A percentile compares a stretch with the other conserved stretches of the same genome.
Conservation (phyloP, 257 asterid species). For the Petunia axillaris region DNA sequence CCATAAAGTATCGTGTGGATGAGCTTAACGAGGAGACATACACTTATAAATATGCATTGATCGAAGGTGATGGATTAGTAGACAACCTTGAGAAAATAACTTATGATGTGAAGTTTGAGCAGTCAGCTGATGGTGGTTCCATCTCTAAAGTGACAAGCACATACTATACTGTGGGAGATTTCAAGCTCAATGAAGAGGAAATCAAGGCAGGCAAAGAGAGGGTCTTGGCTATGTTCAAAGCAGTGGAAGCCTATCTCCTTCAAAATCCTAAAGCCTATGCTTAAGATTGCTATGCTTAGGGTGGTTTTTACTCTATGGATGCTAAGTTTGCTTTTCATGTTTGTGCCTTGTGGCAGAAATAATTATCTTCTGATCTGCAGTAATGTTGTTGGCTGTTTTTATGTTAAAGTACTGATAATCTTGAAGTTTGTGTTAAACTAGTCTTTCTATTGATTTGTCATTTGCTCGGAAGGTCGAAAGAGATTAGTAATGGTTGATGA, state of each 20-base stretch:
- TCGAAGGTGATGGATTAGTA: slow-evolving; percentile 28
- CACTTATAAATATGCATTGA: slow-evolving; percentile 33
- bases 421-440: not conserved
- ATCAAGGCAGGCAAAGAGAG: slow-evolving; percentile 26
- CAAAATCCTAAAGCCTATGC: slow-evolving; percentile 38
- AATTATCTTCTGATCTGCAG: not conserved
- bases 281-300: slow-evolving; percentile 11
- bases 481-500: not conserved
- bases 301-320: not conserved
- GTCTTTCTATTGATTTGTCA: slow-evolving; percentile 4
- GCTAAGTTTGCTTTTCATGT: not conserved
- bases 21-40: slow-evolving; percentile 24
- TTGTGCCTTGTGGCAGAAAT: not conserved
- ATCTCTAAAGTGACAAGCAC: slow-evolving; percentile 36
- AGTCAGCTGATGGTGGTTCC: slow-evolving; percentile 34
- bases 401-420: not conserved
- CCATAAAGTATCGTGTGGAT: slow-evolving; percentile 21
- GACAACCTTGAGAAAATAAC: slow-evolving; percentile 36
- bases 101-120: slow-evolving; percentile 37
- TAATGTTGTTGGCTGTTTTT: not conserved
- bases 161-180: slow-evolving; percentile 35
- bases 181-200: slow-evolving; percentile 33
- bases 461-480: not conserved
- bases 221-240: slow-evolving; percentile 34
- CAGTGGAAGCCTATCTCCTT: slow-evolving; percentile 33